Base-by-base conservation (phyloP, 768 basidiomycete species). In the Phylloporus sp. region DNA sequence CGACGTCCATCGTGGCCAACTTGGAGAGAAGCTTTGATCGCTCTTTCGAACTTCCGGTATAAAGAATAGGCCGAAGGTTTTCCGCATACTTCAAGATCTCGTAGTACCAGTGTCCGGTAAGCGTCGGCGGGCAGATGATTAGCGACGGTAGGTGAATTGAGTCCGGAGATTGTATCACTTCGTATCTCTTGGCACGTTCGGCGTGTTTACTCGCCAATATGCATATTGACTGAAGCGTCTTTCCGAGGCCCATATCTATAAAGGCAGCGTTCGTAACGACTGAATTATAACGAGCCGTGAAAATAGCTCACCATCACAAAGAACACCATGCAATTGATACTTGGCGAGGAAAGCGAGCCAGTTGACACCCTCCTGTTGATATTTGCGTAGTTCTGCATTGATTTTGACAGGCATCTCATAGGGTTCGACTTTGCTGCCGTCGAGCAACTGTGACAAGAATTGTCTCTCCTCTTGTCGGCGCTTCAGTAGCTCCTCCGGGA, bases 101-200 rank as follows among this genome's bases (percentile, higher is more conserved):
- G 70, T 98, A 95, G 68, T 92, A 94, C 97, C 97, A 99, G 67
- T 99, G 97, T 10, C 97, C 95, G 2, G 93, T 97, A 46, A 99
- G 81, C 2, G 97, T 99, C 4, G 97, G 95, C 0, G 97, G 97
- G 61, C 97, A 99, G 49, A 98, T 73, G 58, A 99, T 95, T 24
- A 99, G 78, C 4, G 95, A 97, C 0, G 97, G 94, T 27, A 98
- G 76, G 69, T 91, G 94, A 20, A 88, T 79, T 18, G 86, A 73
- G 62, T 94, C 91, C 0, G 87, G 79, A 0, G 86, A 85, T 34
- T 80, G 68, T 11, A 85, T 86, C 51, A 80, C 75, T 56, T 81
- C 75, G 68, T 84, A 74, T 59, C 76, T 82, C 65, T 87, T 76
- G 16, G 81, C 76, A 27, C 95, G 83, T 67, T 99, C 97, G 62